Base-by-base conservation (phyloP, 2,329 filamentous ascomycete genomes). In the Aspergillus awamori region DNA sequence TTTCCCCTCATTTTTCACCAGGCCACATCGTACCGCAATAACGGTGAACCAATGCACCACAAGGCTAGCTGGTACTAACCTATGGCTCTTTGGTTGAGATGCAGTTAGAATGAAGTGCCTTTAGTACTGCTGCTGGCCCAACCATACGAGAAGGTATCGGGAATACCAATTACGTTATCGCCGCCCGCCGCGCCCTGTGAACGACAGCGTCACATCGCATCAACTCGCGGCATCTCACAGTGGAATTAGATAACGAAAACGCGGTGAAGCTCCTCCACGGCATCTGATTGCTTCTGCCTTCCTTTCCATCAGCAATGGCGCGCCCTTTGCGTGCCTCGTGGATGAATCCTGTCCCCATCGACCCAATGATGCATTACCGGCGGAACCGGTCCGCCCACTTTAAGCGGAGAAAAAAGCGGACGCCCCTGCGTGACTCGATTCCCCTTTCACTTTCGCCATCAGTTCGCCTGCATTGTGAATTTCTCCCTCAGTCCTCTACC, bases 181-280 rank as follows among this genome's bases (percentile, higher is more conserved):
- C 24, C 61, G 59, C 55, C 48, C 63, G 63, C 61, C 65, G 53
- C 69, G 68, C 70, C 69, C 65, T 72, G 56, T 52, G 33, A 39
- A 49, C 69, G 68, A 69, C 65, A 65, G 55, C 58, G 61, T 60
- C 47, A 49, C 65, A 63, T 56, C 51, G 26, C 52, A 24, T 47
- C 39, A 38, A 26, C 47, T 48, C 8, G 33, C 26, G 13, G 39
- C 22, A 38, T 49, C 38, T 24, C 49, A n/a, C 28, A 17, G 24
- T 4, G 41, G 56, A 57, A 67, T 69, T 67, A 67, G 65, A 69
- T 67, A 69, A 69, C 56, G 58, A 60, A 67, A 69, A 67, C 59
- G 38, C 43, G 43, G 45, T 60, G 47, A 57, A 60, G 41, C 38
- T 54, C 22, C 13, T 28, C 13, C 41, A 26, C 45, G n/a, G 45